phyloP scores from a whole-genome alignment of 768 basidiomycete species.

The Boletus eberwhitei region DNA sequence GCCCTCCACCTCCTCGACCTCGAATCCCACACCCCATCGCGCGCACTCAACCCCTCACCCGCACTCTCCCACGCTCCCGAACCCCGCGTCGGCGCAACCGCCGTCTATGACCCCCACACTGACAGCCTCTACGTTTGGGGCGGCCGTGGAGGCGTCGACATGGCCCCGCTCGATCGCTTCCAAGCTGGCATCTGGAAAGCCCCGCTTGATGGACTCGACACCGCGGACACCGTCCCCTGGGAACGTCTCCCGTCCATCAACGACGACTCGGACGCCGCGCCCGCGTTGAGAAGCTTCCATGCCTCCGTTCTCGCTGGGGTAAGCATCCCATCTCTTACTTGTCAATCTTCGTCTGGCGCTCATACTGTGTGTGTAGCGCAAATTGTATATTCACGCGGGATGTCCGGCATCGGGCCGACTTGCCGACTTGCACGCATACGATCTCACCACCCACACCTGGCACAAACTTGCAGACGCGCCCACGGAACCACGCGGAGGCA shows the following conservation, averaged over 20 bases:
- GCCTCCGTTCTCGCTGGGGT: slow-evolving; percentile 30
- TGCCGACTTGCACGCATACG: slow-evolving; percentile 33
- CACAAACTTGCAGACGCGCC: slow-evolving; percentile 35
- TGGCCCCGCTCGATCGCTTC: slow-evolving; percentile 32
- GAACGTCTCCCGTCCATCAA: slow-evolving; percentile 24
- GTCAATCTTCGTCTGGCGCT: background rate
- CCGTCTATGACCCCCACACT: slow-evolving; percentile 17
- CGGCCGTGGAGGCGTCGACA: slow-evolving; percentile 40
- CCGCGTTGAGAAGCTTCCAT: slow-evolving; percentile 37
- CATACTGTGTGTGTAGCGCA: slow-evolving; percentile 22
- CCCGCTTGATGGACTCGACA: slow-evolving; percentile 5
- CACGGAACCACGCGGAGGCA: slow-evolving; percentile 39
- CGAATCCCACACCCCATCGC: slow-evolving; percentile 13
- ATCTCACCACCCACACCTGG: slow-evolving; percentile 31
- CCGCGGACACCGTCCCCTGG: slow-evolving; percentile 24
- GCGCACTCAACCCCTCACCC: slow-evolving; percentile 20
- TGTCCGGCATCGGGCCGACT: slow-evolving; percentile 39
- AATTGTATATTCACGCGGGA: slow-evolving; percentile 40
- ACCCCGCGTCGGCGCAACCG: slow-evolving; percentile 24
- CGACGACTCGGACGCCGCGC: slow-evolving; percentile 28
- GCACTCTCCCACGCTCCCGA: slow-evolving; percentile 8
- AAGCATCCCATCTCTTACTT: background rate
- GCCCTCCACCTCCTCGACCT: slow-evolving; percentile 28
- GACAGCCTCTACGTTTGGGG: slow-evolving; percentile 41
- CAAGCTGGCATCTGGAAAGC: slow-evolving; percentile 33